A percentile compares a stretch with the other conserved stretches of the same genome.
phyloP scores from a whole-genome alignment of 1,284 basidiomycete genomes.

The Cutaneotrichosporon sp. region DNA sequence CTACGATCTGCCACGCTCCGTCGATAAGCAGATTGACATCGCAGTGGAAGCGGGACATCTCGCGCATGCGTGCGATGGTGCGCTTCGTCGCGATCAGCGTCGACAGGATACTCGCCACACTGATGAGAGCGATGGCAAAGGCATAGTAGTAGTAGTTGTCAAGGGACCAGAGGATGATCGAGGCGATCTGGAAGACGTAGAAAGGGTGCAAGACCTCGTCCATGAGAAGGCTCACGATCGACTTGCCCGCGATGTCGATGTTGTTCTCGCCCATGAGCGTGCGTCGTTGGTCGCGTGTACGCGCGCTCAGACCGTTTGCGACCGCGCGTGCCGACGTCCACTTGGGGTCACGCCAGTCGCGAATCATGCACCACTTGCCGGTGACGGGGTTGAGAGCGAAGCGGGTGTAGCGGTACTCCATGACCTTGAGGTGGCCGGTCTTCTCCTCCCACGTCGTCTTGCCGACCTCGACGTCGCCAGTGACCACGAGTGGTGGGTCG shows the following conservation, averaged over 20 bases:
- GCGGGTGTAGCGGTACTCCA: conserved; percentile 76
- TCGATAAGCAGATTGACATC: conserved; percentile 71
- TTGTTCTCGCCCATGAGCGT: conserved; percentile 81
- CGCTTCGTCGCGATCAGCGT: conserved; percentile 91
- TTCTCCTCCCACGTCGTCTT: conserved; percentile 50
- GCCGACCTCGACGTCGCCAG: conserved; percentile 48
- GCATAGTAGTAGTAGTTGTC: conserved; percentile 98
- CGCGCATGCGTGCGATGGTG: conserved; percentile 91
- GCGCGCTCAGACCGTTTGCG: conserved; percentile 63
- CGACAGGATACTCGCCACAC: conserved; percentile 76
- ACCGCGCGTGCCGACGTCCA: conserved; percentile 69
- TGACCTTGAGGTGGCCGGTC: conserved; percentile 57
- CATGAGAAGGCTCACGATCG: conserved; percentile 73
- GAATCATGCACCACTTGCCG: conserved; percentile 78
- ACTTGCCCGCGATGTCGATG: conserved; percentile 89
- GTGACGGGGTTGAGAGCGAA: conserved; percentile 83
- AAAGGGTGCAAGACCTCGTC: conserved; percentile 96
- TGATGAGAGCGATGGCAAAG: conserved; percentile 94
- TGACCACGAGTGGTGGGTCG: conserved; percentile 15
- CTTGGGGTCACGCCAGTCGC: conserved; percentile 86
- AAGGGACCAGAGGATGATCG: conserved; percentile 87
- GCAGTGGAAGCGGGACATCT: conserved; percentile 93
- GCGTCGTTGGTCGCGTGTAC: conserved; percentile 64
- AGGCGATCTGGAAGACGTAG: conserved; percentile 97
- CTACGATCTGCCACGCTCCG: conserved; percentile 67